phyloP scores from a whole-genome alignment of 2,329 filamentous ascomycete species.

The Arthrobotrys iridis region DNA sequence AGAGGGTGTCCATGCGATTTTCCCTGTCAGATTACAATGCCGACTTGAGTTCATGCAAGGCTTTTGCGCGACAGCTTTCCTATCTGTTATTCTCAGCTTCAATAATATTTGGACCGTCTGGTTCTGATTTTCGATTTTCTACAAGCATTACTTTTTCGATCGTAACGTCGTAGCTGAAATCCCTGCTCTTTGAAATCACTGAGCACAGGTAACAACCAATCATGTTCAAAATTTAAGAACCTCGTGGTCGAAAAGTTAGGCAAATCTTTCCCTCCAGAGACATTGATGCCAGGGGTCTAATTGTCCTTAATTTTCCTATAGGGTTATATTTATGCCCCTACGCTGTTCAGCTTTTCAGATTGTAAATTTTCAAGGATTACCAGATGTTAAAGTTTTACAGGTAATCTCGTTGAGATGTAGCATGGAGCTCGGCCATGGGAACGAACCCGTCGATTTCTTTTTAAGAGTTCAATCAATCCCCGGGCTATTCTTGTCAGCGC shows the following conservation, averaged over 20 bases:
- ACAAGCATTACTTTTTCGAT: background rate
- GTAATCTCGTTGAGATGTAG: background rate
- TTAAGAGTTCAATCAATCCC: too few species aligned
- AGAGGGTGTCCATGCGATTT: background rate
- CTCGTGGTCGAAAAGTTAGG: background rate
- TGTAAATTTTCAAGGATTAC: background rate
- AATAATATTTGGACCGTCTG: background rate
- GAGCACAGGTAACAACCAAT: background rate
- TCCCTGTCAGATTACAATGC: background rate
- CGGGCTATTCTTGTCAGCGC: too few species aligned
- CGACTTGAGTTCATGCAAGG: constrained; percentile 10
- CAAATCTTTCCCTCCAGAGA: background rate
- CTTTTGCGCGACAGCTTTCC: background rate
- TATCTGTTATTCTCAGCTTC: background rate
- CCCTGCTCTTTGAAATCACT: constrained; percentile 1
- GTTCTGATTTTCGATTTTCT: background rate
- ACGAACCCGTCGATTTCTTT: too few species aligned
- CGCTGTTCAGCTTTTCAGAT: background rate
- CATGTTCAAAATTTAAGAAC: background rate
- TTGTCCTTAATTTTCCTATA: background rate
- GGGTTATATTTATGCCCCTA: background rate
- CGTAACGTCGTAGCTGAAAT: constrained; percentile 5
- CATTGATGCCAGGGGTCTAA: background rate
- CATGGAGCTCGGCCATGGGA: too few species aligned
- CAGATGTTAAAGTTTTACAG: background rate